phyloP scores from a whole-genome alignment of 805 yeast species.

The Kuraishia hungarica region DNA sequence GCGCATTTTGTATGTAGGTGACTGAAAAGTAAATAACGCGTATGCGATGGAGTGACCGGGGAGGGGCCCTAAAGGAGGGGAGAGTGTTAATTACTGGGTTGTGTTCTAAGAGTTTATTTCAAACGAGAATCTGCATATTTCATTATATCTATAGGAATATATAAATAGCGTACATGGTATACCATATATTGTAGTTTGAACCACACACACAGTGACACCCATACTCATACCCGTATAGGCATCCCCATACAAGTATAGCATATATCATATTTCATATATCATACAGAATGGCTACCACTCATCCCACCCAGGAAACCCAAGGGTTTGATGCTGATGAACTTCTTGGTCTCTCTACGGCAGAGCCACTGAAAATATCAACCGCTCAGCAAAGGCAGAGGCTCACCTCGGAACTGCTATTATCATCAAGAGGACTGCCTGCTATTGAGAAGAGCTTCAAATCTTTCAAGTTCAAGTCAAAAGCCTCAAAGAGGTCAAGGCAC shows the following conservation, averaged over 20 bases:
- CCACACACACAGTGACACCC: too few species aligned
- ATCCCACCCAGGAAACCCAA: neutral
- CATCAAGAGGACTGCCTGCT: constrained; percentile 49
- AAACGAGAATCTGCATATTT: too few species aligned
- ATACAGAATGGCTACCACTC: neutral
- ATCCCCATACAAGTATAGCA: too few species aligned
- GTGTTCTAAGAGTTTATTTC: too few species aligned
- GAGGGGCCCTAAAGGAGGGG: too few species aligned
- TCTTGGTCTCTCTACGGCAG: constrained; percentile 3
- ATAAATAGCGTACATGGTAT: too few species aligned
- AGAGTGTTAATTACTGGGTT: too few species aligned
- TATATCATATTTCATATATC: too few species aligned
- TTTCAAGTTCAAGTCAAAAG: constrained; percentile 21
- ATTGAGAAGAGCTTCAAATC: constrained; percentile 28
- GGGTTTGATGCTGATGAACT: neutral
- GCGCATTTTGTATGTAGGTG: constrained; percentile 8
- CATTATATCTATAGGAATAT: too few species aligned
- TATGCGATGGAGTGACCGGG: neutral
- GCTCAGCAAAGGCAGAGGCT: constrained; percentile 21
- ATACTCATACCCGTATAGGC: neutral
- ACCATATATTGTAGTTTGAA: too few species aligned
- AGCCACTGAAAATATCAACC: constrained; percentile 23
- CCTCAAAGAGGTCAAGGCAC: constrained; percentile 8
- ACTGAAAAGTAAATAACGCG: neutral
- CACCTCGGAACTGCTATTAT: constrained; percentile 41